Evolutionary conservation across 2,329 filamentous ascomycete genomes (phyloP).

Genomic region (Fonsecaea erecta): DNA sequence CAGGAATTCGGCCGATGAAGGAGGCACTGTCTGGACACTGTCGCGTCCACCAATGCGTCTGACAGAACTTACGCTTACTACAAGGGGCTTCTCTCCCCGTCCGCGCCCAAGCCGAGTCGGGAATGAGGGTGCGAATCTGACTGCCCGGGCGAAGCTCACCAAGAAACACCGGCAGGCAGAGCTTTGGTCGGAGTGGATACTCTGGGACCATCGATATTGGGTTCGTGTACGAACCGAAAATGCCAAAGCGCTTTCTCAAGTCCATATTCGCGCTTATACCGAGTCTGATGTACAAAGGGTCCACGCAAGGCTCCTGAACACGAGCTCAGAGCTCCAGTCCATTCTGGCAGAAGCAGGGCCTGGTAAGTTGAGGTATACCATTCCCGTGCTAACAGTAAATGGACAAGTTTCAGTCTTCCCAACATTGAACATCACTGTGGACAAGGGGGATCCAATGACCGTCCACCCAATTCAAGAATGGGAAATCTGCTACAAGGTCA

Average conservation of each 20-base stretch:
- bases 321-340: conserved; percentile 11
- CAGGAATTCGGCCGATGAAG: not conserved
- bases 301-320: conserved; percentile 6
- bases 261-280: conserved; percentile 28
- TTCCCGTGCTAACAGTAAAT: conserved; percentile 30
- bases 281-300: conserved; percentile 19
- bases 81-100: conserved; percentile 5
- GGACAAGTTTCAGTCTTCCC: conserved; percentile 31
- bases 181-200: conserved; percentile 27
- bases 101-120: not conserved
- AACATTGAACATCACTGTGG: conserved; percentile 28
- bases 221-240: conserved; percentile 25
- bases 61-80: conserved; percentile 17
- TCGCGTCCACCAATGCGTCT: conserved; percentile 30
- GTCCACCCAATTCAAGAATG: conserved; percentile 19
- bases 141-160: too few species aligned
- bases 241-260: conserved; percentile 10
- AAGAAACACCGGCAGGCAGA: not conserved
- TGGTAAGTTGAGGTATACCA: conserved; percentile 33
- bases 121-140: not conserved
- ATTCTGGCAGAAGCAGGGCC: conserved; percentile 27
- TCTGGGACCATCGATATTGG: conserved; percentile 36
- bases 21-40: conserved; percentile 20
- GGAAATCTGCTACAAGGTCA: conserved; percentile 29
- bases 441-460: not conserved